A percentile compares a stretch with the other conserved stretches of the same genome.
phyloP scores from a whole-genome alignment of 1,284 basidiomycete genomes.

The Cerrena zonata region DNA sequence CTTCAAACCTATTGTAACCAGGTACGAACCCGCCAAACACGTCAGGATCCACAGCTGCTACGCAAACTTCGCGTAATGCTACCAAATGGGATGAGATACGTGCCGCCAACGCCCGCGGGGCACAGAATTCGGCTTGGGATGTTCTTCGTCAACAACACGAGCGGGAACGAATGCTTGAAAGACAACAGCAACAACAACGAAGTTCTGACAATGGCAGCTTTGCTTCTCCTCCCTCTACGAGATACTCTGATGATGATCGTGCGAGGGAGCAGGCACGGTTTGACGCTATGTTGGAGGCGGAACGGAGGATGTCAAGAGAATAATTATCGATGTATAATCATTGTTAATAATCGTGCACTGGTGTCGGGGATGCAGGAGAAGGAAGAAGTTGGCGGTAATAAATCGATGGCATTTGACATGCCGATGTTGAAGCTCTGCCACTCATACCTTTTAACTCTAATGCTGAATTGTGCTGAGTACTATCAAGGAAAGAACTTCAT shows the following conservation, averaged over 20 bases:
- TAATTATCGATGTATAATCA: not conserved
- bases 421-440: too few relatives aligned
- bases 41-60: slow-evolving; percentile 1
- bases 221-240: not conserved
- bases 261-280: slow-evolving; percentile 48
- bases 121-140: slow-evolving; percentile 58
- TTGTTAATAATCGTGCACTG: too few relatives aligned
- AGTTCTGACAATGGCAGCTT: slow-evolving; percentile 10
- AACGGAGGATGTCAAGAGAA: slow-evolving; percentile 35
- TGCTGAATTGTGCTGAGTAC: too few relatives aligned
- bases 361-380: too few relatives aligned
- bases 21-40: too few relatives aligned
- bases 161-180: slow-evolving; percentile 25
- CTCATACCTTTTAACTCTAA: too few relatives aligned
- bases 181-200: slow-evolving; percentile 3
- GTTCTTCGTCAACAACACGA: slow-evolving; percentile 56
- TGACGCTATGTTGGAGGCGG: slow-evolving; percentile 53
- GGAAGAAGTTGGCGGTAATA: too few relatives aligned
- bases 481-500: too few relatives aligned
- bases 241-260: slow-evolving; percentile 31
- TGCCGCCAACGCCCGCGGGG: slow-evolving; percentile 38
- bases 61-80: slow-evolving; percentile 16
- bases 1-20: too few relatives aligned
- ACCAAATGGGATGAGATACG: slow-evolving; percentile 64
- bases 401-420: too few relatives aligned